phyloP scores from a whole-genome alignment of 352 stramenopile genomes.

The Phytophthora capsici region DNA sequence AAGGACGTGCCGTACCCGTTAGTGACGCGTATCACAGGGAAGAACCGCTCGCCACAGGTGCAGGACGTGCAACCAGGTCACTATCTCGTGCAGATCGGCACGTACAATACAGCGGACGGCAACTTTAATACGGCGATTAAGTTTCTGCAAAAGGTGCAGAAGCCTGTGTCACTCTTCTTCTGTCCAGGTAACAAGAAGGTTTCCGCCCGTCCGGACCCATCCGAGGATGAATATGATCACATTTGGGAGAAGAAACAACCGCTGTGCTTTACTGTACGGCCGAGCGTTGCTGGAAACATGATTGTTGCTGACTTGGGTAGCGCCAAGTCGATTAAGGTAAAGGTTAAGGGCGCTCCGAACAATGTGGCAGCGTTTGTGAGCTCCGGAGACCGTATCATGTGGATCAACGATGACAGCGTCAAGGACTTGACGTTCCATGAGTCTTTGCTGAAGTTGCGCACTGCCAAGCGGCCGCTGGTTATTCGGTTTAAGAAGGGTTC shows the following conservation, averaged over 20 bases:
- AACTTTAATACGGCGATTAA: slow-evolving; percentile 92
- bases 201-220: slow-evolving; percentile 69
- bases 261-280: slow-evolving; percentile 82
- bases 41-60: slow-evolving; percentile 88
- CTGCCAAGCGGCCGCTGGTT: slow-evolving; percentile 79
- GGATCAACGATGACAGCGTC: slow-evolving; percentile 87
- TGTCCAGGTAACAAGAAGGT: slow-evolving; percentile 84
- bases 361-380: slow-evolving; percentile 60
- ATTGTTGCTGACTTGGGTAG: slow-evolving; percentile 82
- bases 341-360: slow-evolving; percentile 68
- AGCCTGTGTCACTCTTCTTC: slow-evolving; percentile 86
- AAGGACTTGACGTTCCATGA: slow-evolving; percentile 83
- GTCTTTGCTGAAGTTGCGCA: slow-evolving; percentile 82
- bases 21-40: slow-evolving; percentile 88
- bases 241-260: slow-evolving; percentile 91
- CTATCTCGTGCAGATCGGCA: slow-evolving; percentile 88
- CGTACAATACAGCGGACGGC: slow-evolving; percentile 81
- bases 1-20: slow-evolving; percentile 88
- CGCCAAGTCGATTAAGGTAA: slow-evolving; percentile 89
- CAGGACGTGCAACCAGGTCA: slow-evolving; percentile 88
- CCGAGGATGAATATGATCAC: slow-evolving; percentile 84
- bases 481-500: slow-evolving; percentile 86
- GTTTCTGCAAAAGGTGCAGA: slow-evolving; percentile 88
- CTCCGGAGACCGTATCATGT: slow-evolving; percentile 72
- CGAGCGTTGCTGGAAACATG: slow-evolving; percentile 68